A percentile compares a stretch with the other conserved stretches of the same genome.
Evolutionary conservation across 257 asterid genomes (phyloP).

Genomic region (Plantago ovata): DNA sequence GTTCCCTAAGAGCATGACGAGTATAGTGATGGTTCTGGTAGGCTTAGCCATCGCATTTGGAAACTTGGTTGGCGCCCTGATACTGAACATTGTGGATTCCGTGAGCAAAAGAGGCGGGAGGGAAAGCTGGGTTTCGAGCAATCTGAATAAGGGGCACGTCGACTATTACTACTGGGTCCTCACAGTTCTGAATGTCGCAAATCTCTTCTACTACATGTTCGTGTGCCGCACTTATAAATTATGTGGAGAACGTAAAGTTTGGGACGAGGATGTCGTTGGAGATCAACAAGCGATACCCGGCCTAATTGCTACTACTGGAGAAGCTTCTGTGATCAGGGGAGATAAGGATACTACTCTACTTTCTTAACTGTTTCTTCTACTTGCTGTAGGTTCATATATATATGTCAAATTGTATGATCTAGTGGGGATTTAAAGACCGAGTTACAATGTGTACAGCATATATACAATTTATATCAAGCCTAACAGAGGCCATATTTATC

Average conservation of each 20-base stretch:
- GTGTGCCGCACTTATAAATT: conserved; percentile 28
- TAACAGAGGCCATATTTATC: no score
- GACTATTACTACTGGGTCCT: conserved; percentile 74
- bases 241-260: conserved; percentile 24
- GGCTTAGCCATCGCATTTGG: conserved; percentile 44
- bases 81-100: conserved; percentile 31
- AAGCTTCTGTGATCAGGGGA: no score
- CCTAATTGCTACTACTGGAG: no score
- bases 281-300: conserved; percentile 9
- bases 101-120: conserved; percentile 34
- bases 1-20: conserved; percentile 65
- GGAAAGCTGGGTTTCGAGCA: conserved; percentile 55
- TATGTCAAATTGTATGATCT: no score
- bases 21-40: conserved; percentile 54
- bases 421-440: no score
- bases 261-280: conserved; percentile 27
- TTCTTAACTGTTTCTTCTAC: no score
- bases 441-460: no score
- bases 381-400: no score
- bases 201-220: conserved; percentile 39
- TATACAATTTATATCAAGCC: no score
- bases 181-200: conserved; percentile 30
- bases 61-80: conserved; percentile 42
- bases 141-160: conserved; percentile 57
- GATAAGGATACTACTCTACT: no score